These are phyloP conservation scores for Cinnamomum micranthum DNA, from an alignment of 164 flowering plant species.

Conservation along the genomic window DNA sequence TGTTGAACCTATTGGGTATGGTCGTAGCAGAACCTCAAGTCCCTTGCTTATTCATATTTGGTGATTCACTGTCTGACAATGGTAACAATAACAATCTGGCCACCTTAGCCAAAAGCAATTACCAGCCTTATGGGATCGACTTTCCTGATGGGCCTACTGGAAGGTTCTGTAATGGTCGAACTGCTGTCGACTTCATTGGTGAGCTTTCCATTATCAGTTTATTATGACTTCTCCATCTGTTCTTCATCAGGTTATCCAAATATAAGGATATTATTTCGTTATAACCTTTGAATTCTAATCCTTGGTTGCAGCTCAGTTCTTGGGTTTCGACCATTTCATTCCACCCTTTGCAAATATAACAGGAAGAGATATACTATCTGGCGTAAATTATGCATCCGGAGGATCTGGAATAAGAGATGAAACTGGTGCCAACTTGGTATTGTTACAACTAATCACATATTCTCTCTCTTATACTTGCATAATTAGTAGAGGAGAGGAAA, in stretches of 20 bases:
- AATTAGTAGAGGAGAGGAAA: too few species aligned
- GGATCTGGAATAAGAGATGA: constrained; percentile 60
- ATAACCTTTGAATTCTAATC: not conserved
- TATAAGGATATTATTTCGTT: too few species aligned
- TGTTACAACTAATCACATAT: not conserved
- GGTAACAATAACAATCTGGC: constrained; percentile 48
- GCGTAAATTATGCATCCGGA: constrained; percentile 53
- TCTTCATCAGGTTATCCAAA: too few species aligned
- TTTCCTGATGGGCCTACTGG: constrained; percentile 58
- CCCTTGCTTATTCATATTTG: constrained; percentile 64
- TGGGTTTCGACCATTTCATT: constrained; percentile 43
- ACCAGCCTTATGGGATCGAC: constrained; percentile 73
- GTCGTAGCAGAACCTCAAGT: not conserved
- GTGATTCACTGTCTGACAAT: constrained; percentile 71
- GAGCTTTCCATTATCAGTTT: not conserved
- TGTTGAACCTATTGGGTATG: not conserved
- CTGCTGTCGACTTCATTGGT: constrained; percentile 57
- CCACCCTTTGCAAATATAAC: constrained; percentile 36
- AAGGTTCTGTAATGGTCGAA: constrained; percentile 31
- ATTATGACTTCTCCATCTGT: too few species aligned
- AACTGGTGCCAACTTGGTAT: constrained; percentile 54
- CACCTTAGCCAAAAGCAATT: constrained; percentile 55
- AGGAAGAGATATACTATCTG: constrained; percentile 33
- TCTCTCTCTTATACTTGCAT: too few species aligned
- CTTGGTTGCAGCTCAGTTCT: constrained; percentile 36